Conservation (phyloP, 805 yeast species). For the Suhomyces pyralidae region DNA sequence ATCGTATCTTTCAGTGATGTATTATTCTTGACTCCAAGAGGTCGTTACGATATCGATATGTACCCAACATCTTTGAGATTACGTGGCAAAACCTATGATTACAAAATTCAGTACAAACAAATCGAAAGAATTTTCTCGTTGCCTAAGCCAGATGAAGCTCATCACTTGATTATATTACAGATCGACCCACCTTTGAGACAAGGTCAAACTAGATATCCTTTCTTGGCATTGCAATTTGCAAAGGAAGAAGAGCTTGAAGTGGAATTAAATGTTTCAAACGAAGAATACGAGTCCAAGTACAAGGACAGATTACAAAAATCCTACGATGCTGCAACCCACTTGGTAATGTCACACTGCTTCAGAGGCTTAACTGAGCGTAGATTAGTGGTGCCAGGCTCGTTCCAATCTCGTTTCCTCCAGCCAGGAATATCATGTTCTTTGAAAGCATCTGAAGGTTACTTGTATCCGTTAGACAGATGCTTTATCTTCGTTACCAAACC, state of each 20-base stretch:
- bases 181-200: conserved; percentile 97
- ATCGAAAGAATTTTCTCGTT: conserved; percentile 86
- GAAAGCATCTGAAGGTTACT: conserved; percentile 92
- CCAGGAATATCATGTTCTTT: conserved; percentile 89
- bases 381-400: conserved; percentile 80
- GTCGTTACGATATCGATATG: conserved; percentile 96
- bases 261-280: conserved; percentile 80
- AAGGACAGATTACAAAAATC: conserved; percentile 69
- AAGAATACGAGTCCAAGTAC: conserved; percentile 72
- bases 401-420: conserved; percentile 68
- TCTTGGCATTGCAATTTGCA: conserved; percentile 83
- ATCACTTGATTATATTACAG: conserved; percentile 83
- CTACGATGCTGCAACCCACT: conserved; percentile 81
- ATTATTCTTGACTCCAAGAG: conserved; percentile 94
- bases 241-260: conserved; percentile 90
- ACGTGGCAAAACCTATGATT: conserved; percentile 97
- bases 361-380: conserved; percentile 88
- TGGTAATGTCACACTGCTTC: conserved; percentile 83
- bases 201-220: conserved; percentile 96
- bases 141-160: conserved; percentile 92
- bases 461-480: conserved; percentile 90
- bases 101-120: conserved; percentile 86
- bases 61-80: conserved; percentile 82
- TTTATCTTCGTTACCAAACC: conserved; percentile 91
- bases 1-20: conserved; percentile 90